Evolutionary conservation across 768 basidiomycete species (phyloP), one percentile per base, ranked within the genome.

Genomic region (Tephrocybe rancida): DNA sequence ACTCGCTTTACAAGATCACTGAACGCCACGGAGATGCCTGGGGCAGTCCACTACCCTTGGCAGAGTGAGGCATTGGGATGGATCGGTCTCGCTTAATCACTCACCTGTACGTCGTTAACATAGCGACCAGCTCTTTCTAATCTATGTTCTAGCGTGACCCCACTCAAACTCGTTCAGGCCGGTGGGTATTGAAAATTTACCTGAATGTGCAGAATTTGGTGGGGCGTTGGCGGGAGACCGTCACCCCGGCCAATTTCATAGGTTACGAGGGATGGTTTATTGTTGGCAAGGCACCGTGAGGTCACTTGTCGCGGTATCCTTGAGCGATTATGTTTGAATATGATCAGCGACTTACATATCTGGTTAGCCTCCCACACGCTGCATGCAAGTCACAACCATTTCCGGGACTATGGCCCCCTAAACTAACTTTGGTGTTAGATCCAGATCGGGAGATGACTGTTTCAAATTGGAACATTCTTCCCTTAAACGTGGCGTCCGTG

Each of bases 161-260:
- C 21, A 62, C 44, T 3, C 58, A 70, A 43, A 59, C 48, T 29
- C 48, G 66, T 45, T 52, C 66, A 13, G 80, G 81, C 10, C 72
- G 65, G 25, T 83, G 75, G 78, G 61, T 83, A 47, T 82, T 82
- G 48, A 78, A 72, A 54, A 81, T 82, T 45, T 83, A 83, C 60
- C 52, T 83, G 41, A 73, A 83, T 47, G 73, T 71, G 57, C 64
- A 68, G 25, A 82, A 76, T 62, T 67, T 83, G 34, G 79, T 80
- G 32, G 82, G 82, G 30, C 71, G 79, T 19, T 82, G 82, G 82
- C 75, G 82, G 48, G 80, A 80, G 54, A 81, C 77, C 19, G 65
- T 67, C 35, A 82, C 76, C 0, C 63, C 65, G 22, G 61, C 65
- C 16, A 64, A 72, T 47, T 61, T 62, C 21, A 61, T 73, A n/a